These are phyloP conservation scores for Kwoniella dejecticola DNA, from an alignment of 768 basidiomycete species.

Conservation along the genomic window DNA sequence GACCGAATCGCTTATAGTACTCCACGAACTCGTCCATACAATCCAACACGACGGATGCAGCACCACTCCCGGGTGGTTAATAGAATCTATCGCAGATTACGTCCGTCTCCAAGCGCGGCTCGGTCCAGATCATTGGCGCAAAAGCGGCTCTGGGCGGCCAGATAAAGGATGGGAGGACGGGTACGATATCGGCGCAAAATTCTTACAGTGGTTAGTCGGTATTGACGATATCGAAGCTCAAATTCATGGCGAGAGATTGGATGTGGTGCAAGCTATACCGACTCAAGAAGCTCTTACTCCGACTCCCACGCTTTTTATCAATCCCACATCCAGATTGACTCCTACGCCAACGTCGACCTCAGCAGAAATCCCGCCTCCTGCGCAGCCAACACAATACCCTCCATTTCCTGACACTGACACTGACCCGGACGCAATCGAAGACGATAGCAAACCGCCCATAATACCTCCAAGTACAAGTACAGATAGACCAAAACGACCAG, in stretches of 20 bases:
- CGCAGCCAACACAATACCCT: conserved; percentile 4
- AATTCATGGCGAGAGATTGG: not conserved
- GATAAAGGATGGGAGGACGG: conserved; percentile 45
- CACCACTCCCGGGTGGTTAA: conserved; percentile 39
- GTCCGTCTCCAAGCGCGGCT: conserved; percentile 32
- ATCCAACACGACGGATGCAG: conserved; percentile 45
- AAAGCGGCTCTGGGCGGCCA: conserved; percentile 30
- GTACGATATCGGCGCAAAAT: conserved; percentile 44
- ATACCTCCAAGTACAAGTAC: not conserved
- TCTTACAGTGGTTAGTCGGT: conserved; percentile 35
- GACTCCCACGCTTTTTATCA: not conserved
- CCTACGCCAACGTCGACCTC: not conserved
- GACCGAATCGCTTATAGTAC: too few species aligned
- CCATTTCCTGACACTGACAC: not conserved
- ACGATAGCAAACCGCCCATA: not conserved
- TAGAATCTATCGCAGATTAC: conserved; percentile 45
- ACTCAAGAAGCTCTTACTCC: not conserved
- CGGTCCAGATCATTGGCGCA: conserved; percentile 40
- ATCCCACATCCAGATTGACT: too few species aligned
- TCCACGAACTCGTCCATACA: conserved; percentile 46
- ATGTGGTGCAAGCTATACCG: not conserved
- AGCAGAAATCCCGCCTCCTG: not conserved
- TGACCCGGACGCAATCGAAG: not conserved
- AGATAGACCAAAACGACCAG: conserved; percentile 5
- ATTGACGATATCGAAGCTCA: not conserved